phyloP scores from a whole-genome alignment of 306 rosid genomes.

The Heteromeles arbutifolia region DNA sequence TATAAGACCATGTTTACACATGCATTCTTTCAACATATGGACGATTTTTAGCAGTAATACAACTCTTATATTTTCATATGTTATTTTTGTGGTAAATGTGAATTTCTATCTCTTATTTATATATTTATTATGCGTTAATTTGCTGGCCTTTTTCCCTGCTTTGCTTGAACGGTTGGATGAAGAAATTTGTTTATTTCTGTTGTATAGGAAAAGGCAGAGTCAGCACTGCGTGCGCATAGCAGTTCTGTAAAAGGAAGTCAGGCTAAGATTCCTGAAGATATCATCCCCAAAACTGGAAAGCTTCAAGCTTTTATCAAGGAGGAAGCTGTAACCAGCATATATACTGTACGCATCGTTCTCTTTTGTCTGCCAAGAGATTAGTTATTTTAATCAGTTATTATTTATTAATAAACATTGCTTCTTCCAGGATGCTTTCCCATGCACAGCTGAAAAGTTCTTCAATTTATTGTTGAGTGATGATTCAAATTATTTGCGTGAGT shows the following conservation, averaged over 20 bases:
- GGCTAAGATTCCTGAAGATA: conserved; percentile 49
- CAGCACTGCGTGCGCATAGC: conserved; percentile 95
- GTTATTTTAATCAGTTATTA: conserved; percentile 16
- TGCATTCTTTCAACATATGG: background rate
- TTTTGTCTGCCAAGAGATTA: conserved; percentile 1
- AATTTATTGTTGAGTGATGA: conserved; percentile 53
- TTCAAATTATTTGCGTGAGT: conserved; percentile 58
- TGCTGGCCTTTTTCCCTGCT: background rate
- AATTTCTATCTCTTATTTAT: background rate
- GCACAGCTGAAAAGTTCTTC: conserved; percentile 77
- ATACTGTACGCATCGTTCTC: conserved; percentile 49
- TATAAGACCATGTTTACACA: background rate
- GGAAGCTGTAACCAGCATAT: conserved; percentile 61
- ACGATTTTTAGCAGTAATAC: background rate
- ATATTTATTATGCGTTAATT: background rate
- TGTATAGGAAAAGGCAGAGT: conserved; percentile 78
- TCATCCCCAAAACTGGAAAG: conserved; percentile 44
- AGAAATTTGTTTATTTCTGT: conserved; percentile 11
- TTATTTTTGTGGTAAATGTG: background rate
- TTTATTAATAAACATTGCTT: conserved; percentile 28
- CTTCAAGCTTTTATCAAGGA: conserved; percentile 67
- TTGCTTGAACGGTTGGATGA: background rate
- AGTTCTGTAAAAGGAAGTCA: conserved; percentile 65
- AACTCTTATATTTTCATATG: background rate
- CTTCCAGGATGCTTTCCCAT: conserved; percentile 72